Conservation (phyloP, 108 stramenopile species). For the Schizochytrium sp. region DNA sequence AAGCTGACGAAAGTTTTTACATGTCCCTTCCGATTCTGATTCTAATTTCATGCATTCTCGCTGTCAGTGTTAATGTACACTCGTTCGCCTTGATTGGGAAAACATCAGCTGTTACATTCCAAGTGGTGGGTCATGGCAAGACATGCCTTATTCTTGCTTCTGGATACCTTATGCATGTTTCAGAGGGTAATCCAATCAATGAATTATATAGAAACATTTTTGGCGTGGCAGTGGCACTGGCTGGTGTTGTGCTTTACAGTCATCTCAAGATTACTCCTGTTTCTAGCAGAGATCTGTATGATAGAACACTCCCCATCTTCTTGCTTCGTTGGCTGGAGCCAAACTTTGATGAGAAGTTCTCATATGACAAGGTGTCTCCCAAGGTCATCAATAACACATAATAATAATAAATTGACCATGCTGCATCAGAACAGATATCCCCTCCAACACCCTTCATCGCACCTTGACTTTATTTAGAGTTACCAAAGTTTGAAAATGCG, state of each 20-base stretch:
- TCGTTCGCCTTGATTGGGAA: conserved; percentile 53
- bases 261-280: conserved; percentile 46
- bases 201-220: conserved; percentile 33
- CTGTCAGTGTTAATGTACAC: conserved; percentile 52
- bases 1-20: neutral
- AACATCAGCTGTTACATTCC: conserved; percentile 51
- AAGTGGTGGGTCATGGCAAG: conserved; percentile 46
- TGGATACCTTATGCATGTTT: conserved; percentile 48
- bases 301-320: neutral
- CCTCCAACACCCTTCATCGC: too few relatives aligned
- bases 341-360: neutral
- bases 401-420: too few relatives aligned
- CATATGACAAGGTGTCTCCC: neutral
- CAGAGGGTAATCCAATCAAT: conserved; percentile 30
- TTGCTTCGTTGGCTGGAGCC: neutral
- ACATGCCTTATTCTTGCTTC: conserved; percentile 56
- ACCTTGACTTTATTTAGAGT: too few relatives aligned
- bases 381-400: neutral
- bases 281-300: conserved; percentile 22
- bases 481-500: too few relatives aligned
- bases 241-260: conserved; percentile 42
- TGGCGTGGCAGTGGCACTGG: neutral
- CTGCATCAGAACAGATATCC: neutral
- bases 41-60: conserved; percentile 47
- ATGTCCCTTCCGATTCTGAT: neutral